Percentiles rank a stretch among this genome's conserved stretches.
Conservation (phyloP, 352 stramenopile genomes). For the Globisporangium emineosum region DNA sequence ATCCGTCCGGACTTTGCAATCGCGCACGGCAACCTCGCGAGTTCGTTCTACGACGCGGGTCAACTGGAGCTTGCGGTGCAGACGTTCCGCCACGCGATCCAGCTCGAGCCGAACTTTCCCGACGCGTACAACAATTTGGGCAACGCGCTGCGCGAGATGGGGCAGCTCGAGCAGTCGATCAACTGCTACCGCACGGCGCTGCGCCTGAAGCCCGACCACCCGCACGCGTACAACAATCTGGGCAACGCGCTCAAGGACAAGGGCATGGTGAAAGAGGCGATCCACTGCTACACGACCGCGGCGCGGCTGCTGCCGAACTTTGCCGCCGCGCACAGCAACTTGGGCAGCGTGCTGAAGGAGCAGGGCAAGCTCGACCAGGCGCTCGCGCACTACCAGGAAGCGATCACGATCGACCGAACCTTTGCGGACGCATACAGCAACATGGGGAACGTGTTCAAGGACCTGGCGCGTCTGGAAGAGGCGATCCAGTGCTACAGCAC, state of each 20-base stretch:
- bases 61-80: slow-evolving; percentile 83
- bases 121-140: slow-evolving; percentile 94
- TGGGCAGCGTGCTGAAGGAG: slow-evolving; percentile 94
- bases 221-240: slow-evolving; percentile 94
- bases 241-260: slow-evolving; percentile 91
- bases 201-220: slow-evolving; percentile 89
- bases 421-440: slow-evolving; percentile 94
- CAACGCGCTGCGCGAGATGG: slow-evolving; percentile 87
- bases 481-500: slow-evolving; percentile 89
- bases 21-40: slow-evolving; percentile 89
- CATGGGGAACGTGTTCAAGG: slow-evolving; percentile 94
- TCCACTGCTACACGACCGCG: slow-evolving; percentile 92
- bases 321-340: slow-evolving; percentile 91
- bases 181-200: slow-evolving; percentile 89
- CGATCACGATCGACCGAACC: slow-evolving; percentile 89
- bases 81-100: slow-evolving; percentile 89
- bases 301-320: slow-evolving; percentile 90
- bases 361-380: slow-evolving; percentile 92
- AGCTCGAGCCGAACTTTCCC: slow-evolving; percentile 91
- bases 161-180: slow-evolving; percentile 76
- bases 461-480: slow-evolving; percentile 84
- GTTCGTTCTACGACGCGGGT: slow-evolving; percentile 87
- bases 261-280: slow-evolving; percentile 90
- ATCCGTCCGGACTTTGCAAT: slow-evolving; percentile 91
- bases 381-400: slow-evolving; percentile 93